Conservation (phyloP, 371 early-diverging fungal species). For the Blakeslea trispora region DNA sequence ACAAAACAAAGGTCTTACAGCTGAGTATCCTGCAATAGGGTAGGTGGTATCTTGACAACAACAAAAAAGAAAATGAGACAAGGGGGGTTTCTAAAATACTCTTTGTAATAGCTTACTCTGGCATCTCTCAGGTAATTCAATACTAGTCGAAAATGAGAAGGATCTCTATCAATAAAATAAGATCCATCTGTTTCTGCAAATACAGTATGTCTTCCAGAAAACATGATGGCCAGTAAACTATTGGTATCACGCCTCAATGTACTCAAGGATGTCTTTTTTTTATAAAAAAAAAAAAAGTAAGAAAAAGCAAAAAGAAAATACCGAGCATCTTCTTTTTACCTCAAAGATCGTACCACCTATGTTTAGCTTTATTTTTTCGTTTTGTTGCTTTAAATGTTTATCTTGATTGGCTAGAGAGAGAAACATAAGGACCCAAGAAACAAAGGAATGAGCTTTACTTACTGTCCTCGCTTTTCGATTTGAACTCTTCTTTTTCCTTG, state of each 20-base stretch:
- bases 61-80: neutral
- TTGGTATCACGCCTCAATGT: conserved; percentile 37
- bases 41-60: conserved; percentile 31
- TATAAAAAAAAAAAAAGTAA: too few species aligned
- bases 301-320: too few species aligned
- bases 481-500: conserved; percentile 8
- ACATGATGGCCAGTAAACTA: conserved; percentile 47
- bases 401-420: neutral
- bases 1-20: conserved; percentile 24
- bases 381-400: conserved; percentile 10
- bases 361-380: conserved; percentile 39
- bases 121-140: conserved; percentile 40
- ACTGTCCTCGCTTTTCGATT: neutral
- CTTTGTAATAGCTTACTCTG: conserved; percentile 24
- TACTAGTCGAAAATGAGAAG: conserved; percentile 36
- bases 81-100: neutral
- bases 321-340: conserved; percentile 27
- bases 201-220: conserved; percentile 41
- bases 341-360: conserved; percentile 44
- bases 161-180: conserved; percentile 48
- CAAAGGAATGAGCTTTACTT: too few species aligned
- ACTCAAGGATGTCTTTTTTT: conserved; percentile 36
- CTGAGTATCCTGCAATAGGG: conserved; percentile 30
- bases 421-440: too few species aligned
- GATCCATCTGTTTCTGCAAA: conserved; percentile 39